Base-by-base conservation (phyloP, 2,329 filamentous ascomycete species). In the Penicillium brasilianum region DNA sequence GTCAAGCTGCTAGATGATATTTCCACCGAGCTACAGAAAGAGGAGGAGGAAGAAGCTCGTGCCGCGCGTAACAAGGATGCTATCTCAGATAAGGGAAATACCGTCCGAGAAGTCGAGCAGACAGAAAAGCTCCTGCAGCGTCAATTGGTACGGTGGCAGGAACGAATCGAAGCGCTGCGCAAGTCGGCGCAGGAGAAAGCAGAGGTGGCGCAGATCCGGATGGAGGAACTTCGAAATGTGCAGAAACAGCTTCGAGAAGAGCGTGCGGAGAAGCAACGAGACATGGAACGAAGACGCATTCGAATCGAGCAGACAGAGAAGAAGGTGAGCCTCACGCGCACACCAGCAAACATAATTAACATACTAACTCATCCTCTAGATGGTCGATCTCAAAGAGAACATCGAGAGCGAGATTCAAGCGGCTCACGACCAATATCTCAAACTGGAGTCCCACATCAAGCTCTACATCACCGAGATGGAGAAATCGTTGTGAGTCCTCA, bases 401-500 rank as follows among this genome's bases (percentile, higher is more conserved):
- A 97, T 99, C 65, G 94, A 98, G 74, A 93, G 90, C 63, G 95
- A 99, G 78, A 90, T 98, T 9, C 91, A 95, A 74, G 87, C 87
- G 58, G 93, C 95, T 0, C 88, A 96, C 70, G 93, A 96, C 67
- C 92, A 98, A 81, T 99, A 97, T 78, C 85, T 96, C 74, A 97
- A 97, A 87, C 90, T 99, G 87, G 94, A 98, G 77, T 90, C 92
- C 39, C 95, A 99, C 75, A 96, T 99, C 77, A 94, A 93, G 79
- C 83, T 98, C 64, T 99, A 99, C 82, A 96, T 99, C 73, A 96
- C 91, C 4, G 95, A 99, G 83, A 97, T 99, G 93, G 95, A 98
- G 79, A 93, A 97, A 79, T 90, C 89, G 59, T 87, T 95, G 63
- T 81, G 71, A 76, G 61, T n/a, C 52, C 57, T 49, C 30, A 34